Evolutionary conservation across 192 early-diverging fungal species (phyloP), one percentile per base, ranked within the genome.

Genomic region (Backusella liffmaniae): DNA sequence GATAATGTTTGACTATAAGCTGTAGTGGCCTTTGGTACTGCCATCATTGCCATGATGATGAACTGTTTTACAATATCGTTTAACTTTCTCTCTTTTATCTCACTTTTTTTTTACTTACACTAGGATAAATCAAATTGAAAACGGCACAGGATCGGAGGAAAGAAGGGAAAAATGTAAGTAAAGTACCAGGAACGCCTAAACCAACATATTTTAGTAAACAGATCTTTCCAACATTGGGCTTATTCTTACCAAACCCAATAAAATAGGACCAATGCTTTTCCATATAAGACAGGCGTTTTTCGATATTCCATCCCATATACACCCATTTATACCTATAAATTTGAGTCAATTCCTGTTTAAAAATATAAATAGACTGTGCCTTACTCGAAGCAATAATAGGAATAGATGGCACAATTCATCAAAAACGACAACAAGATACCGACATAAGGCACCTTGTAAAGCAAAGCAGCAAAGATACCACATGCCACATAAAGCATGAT

Each of bases 361-460:
- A 26, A 26, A 26, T 26, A 26, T 26, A 26, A 26, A 26, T 26
- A 0, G 26, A 26, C 26, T 26, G 26, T 26, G 0, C 41, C 80
- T 75, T 81, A 82, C 80, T 82, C 80, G 42, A 82, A 82, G 42
- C 77, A 75, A 37, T 82, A 82, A 49, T 82, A 82, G 2, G 80
- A 75, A n/a, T 73, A 73, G 6, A 76, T 76, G 35, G 67, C 59
- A 59, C 80, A 82, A n/a, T 75, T 76, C 53, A 78, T 71, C 30
- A 78, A n/a, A 30, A 78, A 77, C 2, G 77, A 74, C 3, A 76
- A 35, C 0, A 73, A 2, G 18, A 44, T 73, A 34, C 80, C 80
- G 66, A 82, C 29, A 16, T 46, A 51, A 30, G 80, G 80, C 32
- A 82, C 53, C 15, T 62, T 66, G 34, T 75, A 66, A 26, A 82